Evolutionary conservation across 2,329 filamentous ascomycete genomes (phyloP).

Genomic region (Fusarium scirpi): DNA sequence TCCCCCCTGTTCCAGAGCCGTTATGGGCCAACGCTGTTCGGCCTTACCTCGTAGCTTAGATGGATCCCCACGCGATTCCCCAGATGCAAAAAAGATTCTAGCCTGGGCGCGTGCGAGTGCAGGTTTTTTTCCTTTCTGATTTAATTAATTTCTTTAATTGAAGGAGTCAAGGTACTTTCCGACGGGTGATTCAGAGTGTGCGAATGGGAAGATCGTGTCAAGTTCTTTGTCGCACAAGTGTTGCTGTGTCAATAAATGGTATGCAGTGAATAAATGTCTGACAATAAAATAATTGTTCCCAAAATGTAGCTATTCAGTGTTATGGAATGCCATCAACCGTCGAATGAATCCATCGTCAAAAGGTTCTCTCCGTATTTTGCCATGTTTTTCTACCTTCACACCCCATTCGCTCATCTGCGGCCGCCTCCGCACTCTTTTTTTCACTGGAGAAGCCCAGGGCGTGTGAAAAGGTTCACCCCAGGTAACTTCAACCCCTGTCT

Average conservation of each 20-base stretch:
- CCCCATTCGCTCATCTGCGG: neutral
- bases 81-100: conserved; percentile 47
- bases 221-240: conserved; percentile 5
- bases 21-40: conserved; percentile 44
- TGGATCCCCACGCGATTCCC: conserved; percentile 46
- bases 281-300: neutral
- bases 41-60: conserved; percentile 51
- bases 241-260: neutral
- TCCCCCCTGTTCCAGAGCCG: conserved; percentile 23
- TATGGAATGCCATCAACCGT: neutral
- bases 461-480: neutral
- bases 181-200: neutral
- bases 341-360: neutral
- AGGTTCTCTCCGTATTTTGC: neutral
- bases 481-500: conserved; percentile 3
- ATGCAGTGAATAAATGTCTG: neutral
- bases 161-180: neutral
- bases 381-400: conserved; percentile 22
- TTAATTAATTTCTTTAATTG: conserved; percentile 12
- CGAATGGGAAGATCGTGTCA: conserved; percentile 3
- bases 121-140: conserved; percentile 13
- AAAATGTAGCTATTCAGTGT: neutral
- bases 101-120: conserved; percentile 25
- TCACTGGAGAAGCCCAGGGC: neutral
- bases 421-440: conserved; percentile 28